Evolutionary conservation across 352 stramenopile genomes (phyloP), one percentile per base, ranked within the genome.

Genomic region (Globisporangium orthogonon): DNA sequence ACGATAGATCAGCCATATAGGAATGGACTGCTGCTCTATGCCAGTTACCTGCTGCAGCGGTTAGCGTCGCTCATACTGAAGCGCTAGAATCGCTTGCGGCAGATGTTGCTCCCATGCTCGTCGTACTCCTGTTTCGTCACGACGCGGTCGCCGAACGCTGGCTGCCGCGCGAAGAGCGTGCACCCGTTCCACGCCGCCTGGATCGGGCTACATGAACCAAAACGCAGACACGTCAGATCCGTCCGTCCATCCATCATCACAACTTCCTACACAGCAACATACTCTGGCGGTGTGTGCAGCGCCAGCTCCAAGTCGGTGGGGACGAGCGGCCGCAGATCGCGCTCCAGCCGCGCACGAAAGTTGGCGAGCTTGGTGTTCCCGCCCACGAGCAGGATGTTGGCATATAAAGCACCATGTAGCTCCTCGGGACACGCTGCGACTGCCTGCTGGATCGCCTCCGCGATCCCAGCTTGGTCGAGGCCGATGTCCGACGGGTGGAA

Each of bases 401-500:
- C 72, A 59, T 96, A 91, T 50, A 97, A 70, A 0, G 87, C 77
- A 18, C 65, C 66, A 35, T 84, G 80, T 10, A 92, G 75, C 49
- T 84, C 75, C 50, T 69, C 53, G 28, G 87, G 82, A 65, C 90
- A 97, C 37, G 75, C 71, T 33, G 78, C 40, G 14, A 98, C 84
- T 23, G 85, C 74, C 54, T 97, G 82, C 28, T 92, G 72, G 68
- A 98, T 91, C 7, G 78, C 75, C 35, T 95, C 80, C 2, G 83
- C 76, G 39, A 98, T 62, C 23, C 91, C 90, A 28, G 83, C 81
- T 58, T 97, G 91, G 40, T 81, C 56, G 46, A 98, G 70, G 11
- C 86, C 90, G 63, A 96, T 94, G 64, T 98, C 91, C 0, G 86
- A 95, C 30, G 93, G 93, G 60, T 89, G 78, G 63, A 98, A 98